These are phyloP conservation scores for Cladosporium sp. DNA, from an alignment of 2,329 filamentous ascomycete genomes.

Conservation along the genomic window DNA sequence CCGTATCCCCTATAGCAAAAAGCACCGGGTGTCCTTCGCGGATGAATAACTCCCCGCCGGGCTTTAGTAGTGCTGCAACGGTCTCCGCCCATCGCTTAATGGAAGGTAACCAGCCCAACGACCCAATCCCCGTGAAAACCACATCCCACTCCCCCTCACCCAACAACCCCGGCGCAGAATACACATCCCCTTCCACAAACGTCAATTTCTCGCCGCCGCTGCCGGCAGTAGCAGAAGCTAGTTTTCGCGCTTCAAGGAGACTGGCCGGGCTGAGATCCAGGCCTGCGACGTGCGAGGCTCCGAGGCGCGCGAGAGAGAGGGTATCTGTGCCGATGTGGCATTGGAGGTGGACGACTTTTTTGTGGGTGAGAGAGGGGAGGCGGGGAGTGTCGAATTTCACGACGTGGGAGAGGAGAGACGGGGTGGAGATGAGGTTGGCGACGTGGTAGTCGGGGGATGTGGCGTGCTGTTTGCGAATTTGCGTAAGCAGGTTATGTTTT, in stretches of 20 bases:
- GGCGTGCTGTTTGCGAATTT: constrained; percentile 21
- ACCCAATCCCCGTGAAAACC: constrained; percentile 27
- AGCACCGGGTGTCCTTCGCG: constrained; percentile 26
- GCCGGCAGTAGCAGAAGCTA: constrained; percentile 18
- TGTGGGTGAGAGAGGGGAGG: constrained; percentile 17
- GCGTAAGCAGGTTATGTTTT: neutral
- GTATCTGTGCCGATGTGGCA: constrained; percentile 30
- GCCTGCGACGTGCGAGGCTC: constrained; percentile 24
- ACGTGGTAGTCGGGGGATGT: constrained; percentile 21
- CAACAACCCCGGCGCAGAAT: constrained; percentile 19
- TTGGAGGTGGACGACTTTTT: constrained; percentile 26
- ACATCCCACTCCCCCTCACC: constrained; percentile 21
- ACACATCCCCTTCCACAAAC: constrained; percentile 23
- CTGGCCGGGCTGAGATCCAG: constrained; percentile 25
- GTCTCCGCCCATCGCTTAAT: constrained; percentile 23
- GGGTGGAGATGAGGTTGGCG: constrained; percentile 15
- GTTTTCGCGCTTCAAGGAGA: constrained; percentile 19
- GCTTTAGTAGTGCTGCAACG: constrained; percentile 20
- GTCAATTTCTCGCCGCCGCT: constrained; percentile 20
- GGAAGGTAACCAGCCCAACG: constrained; percentile 26
- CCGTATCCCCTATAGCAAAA: constrained; percentile 21
- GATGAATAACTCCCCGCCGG: constrained; percentile 24
- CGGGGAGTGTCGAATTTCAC: constrained; percentile 25
- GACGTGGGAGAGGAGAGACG: constrained; percentile 22
- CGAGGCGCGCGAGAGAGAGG: constrained; percentile 26